Base-by-base conservation (phyloP, 2,329 filamentous ascomycete species). In the Neonectria ditissima region DNA sequence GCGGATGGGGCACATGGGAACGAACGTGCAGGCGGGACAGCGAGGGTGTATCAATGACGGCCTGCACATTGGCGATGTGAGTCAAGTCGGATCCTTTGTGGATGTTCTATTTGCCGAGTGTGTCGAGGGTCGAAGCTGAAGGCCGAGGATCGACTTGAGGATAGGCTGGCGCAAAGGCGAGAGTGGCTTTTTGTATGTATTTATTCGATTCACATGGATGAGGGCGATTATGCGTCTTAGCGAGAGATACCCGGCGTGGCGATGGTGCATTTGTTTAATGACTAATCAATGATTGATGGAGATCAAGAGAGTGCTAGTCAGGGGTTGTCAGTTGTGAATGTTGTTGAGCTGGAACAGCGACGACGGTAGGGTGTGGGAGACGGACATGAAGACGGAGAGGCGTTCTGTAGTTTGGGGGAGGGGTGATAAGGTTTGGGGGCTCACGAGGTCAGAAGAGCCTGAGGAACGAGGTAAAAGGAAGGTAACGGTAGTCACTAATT, bases 41-140 rank as follows among this genome's bases (percentile, higher is more conserved):
- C 65, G 65, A 30, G 57, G 59, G 18, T 62, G 59, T 8, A 66
- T 66, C 51, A 57, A 62, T 44, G 59, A 65, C 16, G 65, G 63
- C 24, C 55, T 59, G n/a, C 63, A 59, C 8, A 66, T 51, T 26
- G 66, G 69, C 16, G 60, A 62, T 3, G 56, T 64, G 37, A 69
- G 45, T 34, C 56, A 65, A 30, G 59, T 63, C 28, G 47, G 54
- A 8, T 72, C 69, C 48, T 73, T 73, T 64, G 71, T 73, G 14
- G 71, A 73, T 61, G 53, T 66, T 11, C 62, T 73, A 55, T 71
- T 73, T 52, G 63, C 69, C 18, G 71, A 72, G 51, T 72, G 71
- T 5, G 63, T 73, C 13, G 71, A 73, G 50, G 63, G 59, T 30
- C 71, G 48, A 60, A 50, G n/a, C 14, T 48, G n/a, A 20, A 13